Evolutionary conservation across 1,284 basidiomycete species (phyloP).

Genomic region (Meira nashicola): DNA sequence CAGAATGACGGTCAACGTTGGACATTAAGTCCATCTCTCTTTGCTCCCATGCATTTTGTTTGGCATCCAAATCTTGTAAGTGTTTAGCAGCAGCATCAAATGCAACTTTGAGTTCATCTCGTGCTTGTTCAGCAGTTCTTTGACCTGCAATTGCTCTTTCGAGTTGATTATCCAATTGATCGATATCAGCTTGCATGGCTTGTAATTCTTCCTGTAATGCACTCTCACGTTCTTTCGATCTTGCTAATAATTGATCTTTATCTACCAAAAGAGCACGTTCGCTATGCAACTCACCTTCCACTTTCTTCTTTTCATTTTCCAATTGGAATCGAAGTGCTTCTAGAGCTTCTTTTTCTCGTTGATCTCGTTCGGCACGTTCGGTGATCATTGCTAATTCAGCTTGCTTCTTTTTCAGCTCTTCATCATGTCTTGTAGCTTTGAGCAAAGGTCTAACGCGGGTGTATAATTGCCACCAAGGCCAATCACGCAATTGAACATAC

Average conservation of each 20-base stretch:
- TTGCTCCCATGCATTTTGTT: slow-evolving; percentile 66
- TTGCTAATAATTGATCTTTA: slow-evolving; percentile 77
- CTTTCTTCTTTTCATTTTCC: slow-evolving; percentile 50
- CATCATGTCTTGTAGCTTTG: slow-evolving; percentile 85
- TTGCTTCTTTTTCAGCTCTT: slow-evolving; percentile 83
- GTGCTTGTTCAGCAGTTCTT: slow-evolving; percentile 58
- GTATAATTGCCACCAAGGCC: slow-evolving; percentile 99
- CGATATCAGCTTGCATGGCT: slow-evolving; percentile 75
- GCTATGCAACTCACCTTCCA: slow-evolving; percentile 74
- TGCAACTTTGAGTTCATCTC: slow-evolving; percentile 65
- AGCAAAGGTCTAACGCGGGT: slow-evolving; percentile 86
- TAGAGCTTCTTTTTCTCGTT: slow-evolving; percentile 41
- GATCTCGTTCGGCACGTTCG: slow-evolving; percentile 48
- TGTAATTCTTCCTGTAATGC: slow-evolving; percentile 79
- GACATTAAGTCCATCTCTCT: slow-evolving; percentile 57
- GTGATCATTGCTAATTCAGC: slow-evolving; percentile 67
- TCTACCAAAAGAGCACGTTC: slow-evolving; percentile 76
- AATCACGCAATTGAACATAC: slow-evolving; percentile 74
- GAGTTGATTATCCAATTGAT: slow-evolving; percentile 76
- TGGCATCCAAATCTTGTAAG: slow-evolving; percentile 70
- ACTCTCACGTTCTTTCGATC: slow-evolving; percentile 76
- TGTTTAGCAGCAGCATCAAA: slow-evolving; percentile 80
- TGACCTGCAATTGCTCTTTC: slow-evolving; percentile 65
- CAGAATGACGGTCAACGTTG: slow-evolving; percentile 31
- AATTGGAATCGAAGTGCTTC: slow-evolving; percentile 39